phyloP scores from a whole-genome alignment of 352 stramenopile genomes.

The Blastocystis sp. region DNA sequence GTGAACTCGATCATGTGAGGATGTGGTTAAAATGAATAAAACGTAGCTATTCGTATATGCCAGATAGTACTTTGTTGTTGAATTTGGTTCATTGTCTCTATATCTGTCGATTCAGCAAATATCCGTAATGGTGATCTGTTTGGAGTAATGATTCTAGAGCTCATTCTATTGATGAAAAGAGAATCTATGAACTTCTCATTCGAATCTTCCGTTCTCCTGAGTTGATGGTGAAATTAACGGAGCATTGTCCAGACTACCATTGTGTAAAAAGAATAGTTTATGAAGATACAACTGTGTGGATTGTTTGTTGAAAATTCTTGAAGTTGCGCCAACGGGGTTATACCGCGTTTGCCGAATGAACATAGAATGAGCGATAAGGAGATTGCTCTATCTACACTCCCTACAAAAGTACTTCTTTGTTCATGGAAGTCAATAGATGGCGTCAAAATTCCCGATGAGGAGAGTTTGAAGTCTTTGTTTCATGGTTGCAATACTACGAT shows the following conservation, averaged over 20 bases:
- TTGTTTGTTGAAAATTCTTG: slow-evolving; percentile 4
- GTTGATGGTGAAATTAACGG: slow-evolving; percentile 40
- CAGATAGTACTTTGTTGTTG: slow-evolving; percentile 14
- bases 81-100: slow-evolving; percentile 27
- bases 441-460: not conserved
- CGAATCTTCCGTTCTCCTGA: slow-evolving; percentile 44
- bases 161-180: slow-evolving; percentile 37
- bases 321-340: too few species aligned
- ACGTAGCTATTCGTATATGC: slow-evolving; percentile 15
- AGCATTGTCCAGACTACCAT: not conserved
- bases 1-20: slow-evolving; percentile 19
- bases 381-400: not conserved
- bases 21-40: not conserved
- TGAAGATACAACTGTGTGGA: not conserved
- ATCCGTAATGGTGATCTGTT: not conserved
- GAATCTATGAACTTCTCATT: slow-evolving; percentile 9
- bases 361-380: not conserved
- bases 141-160: not conserved
- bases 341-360: too few species aligned
- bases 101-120: slow-evolving; percentile 3
- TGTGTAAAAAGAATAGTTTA: not conserved
- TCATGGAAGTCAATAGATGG: not conserved
- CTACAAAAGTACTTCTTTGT: not conserved
- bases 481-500: not conserved
- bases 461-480: not conserved